Base-by-base conservation (phyloP, 2,329 filamentous ascomycete genomes). In the Curvularia verruculosa region DNA sequence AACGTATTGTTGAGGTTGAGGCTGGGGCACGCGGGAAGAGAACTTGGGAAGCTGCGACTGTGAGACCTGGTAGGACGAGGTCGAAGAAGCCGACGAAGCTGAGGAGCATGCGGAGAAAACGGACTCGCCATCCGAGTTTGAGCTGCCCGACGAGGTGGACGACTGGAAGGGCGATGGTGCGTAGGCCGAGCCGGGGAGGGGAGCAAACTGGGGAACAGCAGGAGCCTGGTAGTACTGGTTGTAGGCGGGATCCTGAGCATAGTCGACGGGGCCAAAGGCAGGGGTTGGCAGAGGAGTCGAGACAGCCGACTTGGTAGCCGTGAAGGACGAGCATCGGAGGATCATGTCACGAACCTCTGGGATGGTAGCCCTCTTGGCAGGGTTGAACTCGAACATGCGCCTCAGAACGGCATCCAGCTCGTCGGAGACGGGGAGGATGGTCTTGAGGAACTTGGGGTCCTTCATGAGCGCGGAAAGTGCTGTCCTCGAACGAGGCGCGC, bases 391-490 rank as follows among this genome's bases (percentile, higher is more conserved):
- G 77, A 99, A 99, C 69, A 98, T 90, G 71, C 89, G 87, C 65
- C 87, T 88, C 69, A 99, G 80, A 63, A 99, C 96, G 73, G 86
- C 83, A 80, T 97, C 93, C 75, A 98, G 84, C 74, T 97, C 93
- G 74, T 91, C 84, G 54, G 95, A 93, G 71, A 99, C 80, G 21
- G 95, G 94, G 55, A 99, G 84, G 69, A 99, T 99, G 61, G 92
- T 90, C 82, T 92, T 90, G 65, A 99, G 82, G 77, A 98, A 99
- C 73, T 89, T 88, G 60, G 87, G 87, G 73, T 92, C 92, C 81
- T 89, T 89, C 68, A 90, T 85, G 79, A 90, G 93, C 93, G 71
- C 90, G 87, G 84, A 98, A 99, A 44, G 95, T 98, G 63, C 92
- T 92, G 78, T 99, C 95, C 77, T 96, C 92, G 67, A 87, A 83